Conservation (phyloP, 1,139 yeast species). For the Lodderomyces beijingensis region DNA sequence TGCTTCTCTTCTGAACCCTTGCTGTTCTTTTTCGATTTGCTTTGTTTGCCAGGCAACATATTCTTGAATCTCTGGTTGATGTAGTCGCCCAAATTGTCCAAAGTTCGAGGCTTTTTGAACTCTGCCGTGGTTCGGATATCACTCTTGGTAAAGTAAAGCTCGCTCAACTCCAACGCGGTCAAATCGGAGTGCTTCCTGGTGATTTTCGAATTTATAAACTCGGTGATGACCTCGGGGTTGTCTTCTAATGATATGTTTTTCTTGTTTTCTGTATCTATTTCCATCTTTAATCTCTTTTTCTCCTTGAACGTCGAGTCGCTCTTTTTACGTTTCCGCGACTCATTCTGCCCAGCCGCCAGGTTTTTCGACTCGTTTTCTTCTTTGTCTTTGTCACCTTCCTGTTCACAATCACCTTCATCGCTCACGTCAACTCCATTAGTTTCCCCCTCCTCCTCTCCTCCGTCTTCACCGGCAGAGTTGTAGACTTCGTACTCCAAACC, state of each 20-base stretch:
- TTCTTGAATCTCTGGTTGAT: conserved; percentile 40
- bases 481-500: conserved; percentile 57
- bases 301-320: conserved; percentile 25
- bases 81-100: conserved; percentile 45
- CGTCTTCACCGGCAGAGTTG: conserved; percentile 16
- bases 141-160: conserved; percentile 46
- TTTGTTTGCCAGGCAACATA: conserved; percentile 32
- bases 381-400: conserved; percentile 9
- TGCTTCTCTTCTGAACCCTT: conserved; percentile 14
- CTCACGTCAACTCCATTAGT: conserved; percentile 12
- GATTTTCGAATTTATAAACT: conserved; percentile 51
- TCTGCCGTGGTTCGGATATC: conserved; percentile 51
- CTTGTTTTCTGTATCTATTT: conserved; percentile 51
- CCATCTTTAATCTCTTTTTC: conserved; percentile 58
- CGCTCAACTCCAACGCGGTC: conserved; percentile 60
- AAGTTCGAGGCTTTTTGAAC: conserved; percentile 40
- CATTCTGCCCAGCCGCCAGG: conserved; percentile 4
- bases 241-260: conserved; percentile 42
- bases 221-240: conserved; percentile 54
- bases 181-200: conserved; percentile 51
- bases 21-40: conserved; percentile 15
- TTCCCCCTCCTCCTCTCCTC: conserved; percentile 9
- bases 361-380: conserved; percentile 10
- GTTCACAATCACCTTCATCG: conserved; percentile 10
- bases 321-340: conserved; percentile 10